Percentiles rank a stretch among this genome's conserved stretches.
phyloP scores from a whole-genome alignment of 2,329 filamentous ascomycete species.

The Neurospora crassa region DNA sequence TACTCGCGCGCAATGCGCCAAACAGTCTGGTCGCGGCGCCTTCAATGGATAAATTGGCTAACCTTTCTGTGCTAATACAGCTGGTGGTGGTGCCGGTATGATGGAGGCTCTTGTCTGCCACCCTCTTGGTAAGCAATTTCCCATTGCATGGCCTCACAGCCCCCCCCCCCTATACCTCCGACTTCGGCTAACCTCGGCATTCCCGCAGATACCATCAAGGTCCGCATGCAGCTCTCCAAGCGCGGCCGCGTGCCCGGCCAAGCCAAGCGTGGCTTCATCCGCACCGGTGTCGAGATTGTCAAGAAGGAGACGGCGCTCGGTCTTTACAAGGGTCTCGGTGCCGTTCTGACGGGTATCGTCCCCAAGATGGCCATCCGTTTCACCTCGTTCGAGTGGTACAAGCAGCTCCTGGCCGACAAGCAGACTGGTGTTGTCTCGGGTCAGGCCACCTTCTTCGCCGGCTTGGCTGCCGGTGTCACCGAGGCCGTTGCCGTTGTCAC shows the following conservation, averaged over 20 bases:
- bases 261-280: constrained; percentile 79
- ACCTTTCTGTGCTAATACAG: constrained; percentile 34
- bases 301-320: constrained; percentile 83
- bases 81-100: constrained; percentile 95
- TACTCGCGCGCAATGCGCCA: not conserved
- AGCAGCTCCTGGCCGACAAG: constrained; percentile 64
- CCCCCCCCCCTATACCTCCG: not conserved
- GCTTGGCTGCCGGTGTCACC: constrained; percentile 85
- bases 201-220: constrained; percentile 80
- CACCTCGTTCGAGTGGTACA: constrained; percentile 94
- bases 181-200: constrained; percentile 3
- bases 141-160: constrained; percentile 4
- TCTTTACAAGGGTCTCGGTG: constrained; percentile 80
- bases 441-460: constrained; percentile 59
- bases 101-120: constrained; percentile 97
- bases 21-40: not conserved
- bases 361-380: constrained; percentile 99
- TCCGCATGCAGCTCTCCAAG: constrained; percentile 95
- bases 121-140: constrained; percentile 49
- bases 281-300: constrained; percentile 79
- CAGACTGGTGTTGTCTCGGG: constrained; percentile 57
- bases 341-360: constrained; percentile 89
- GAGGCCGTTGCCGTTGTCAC: constrained; percentile 95
- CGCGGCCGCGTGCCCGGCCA: constrained; percentile 74
- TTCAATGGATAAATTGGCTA: constrained; percentile 10